Conservation (phyloP, 2,329 filamentous ascomycete species). For the Fonsecaea nubica region DNA sequence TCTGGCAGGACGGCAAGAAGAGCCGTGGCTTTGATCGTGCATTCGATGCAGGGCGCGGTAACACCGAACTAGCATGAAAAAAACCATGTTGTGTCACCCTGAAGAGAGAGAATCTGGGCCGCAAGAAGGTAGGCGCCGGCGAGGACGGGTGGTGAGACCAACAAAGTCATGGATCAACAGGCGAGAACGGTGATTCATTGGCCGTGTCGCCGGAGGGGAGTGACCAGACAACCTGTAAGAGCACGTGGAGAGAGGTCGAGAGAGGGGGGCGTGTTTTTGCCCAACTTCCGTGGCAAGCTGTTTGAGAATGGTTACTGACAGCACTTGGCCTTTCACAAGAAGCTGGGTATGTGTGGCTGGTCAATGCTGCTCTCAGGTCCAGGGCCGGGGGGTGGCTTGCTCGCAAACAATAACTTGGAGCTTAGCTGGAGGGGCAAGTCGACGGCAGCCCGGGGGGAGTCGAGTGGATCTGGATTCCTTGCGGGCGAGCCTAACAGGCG, state of each 20-base stretch:
- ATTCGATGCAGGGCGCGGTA: not conserved
- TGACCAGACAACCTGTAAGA: constrained; percentile 10
- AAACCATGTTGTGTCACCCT: constrained; percentile 6
- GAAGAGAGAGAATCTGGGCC: not conserved
- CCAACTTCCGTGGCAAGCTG: constrained; percentile 5
- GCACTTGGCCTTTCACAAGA: constrained; percentile 1
- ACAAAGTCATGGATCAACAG: constrained; percentile 21
- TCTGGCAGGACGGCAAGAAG: constrained; percentile 21
- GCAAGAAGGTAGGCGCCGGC: constrained; percentile 1
- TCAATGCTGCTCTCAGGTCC: constrained; percentile 6
- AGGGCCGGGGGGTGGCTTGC: constrained; percentile 14
- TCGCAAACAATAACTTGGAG: constrained; percentile 10
- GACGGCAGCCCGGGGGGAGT: constrained; percentile 18
- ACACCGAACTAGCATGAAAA: not conserved
- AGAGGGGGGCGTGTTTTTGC: constrained; percentile 13
- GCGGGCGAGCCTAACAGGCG: constrained; percentile 26
- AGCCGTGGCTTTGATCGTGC: constrained; percentile 19
- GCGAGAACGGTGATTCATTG: constrained; percentile 20
- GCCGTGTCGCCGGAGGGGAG: constrained; percentile 12
- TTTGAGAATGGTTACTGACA: not conserved
- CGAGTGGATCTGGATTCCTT: constrained; percentile 22
- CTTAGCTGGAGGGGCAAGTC: constrained; percentile 15
- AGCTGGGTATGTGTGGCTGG: constrained; percentile 15
- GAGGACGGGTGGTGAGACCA: constrained; percentile 4
- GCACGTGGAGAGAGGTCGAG: constrained; percentile 26